Evolutionary conservation across 371 early-diverging fungal species (phyloP).

Genomic region (Apophysomyces sp.): DNA sequence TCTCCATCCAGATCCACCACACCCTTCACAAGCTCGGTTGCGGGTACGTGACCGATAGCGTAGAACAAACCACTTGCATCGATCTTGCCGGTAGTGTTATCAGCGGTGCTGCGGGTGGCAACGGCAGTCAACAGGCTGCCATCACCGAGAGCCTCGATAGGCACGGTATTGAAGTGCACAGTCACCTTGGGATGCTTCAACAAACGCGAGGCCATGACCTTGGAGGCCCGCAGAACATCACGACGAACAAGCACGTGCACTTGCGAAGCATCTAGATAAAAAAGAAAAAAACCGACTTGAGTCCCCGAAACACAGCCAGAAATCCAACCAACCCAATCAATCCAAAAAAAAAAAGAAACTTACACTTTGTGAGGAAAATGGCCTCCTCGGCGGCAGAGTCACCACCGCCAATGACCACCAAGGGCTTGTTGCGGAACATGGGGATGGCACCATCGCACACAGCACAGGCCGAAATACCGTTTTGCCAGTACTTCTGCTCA

Average conservation of each 20-base stretch:
- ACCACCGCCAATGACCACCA: constrained; percentile 98
- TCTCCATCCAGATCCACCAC: constrained; percentile 79
- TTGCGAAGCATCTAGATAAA: constrained; percentile 69
- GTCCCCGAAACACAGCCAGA: neutral
- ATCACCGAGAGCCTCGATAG: constrained; percentile 86
- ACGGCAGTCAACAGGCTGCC: constrained; percentile 72
- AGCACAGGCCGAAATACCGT: constrained; percentile 99
- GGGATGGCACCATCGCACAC: constrained; percentile 99
- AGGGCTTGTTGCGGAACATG: constrained; percentile 92
- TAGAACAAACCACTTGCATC: constrained; percentile 95
- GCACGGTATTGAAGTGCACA: constrained; percentile 88
- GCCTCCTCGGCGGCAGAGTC: constrained; percentile 99
- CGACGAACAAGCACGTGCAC: constrained; percentile 96
- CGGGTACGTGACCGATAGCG: constrained; percentile 98
- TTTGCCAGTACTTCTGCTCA: constrained; percentile 52
- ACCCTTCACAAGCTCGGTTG: constrained; percentile 77
- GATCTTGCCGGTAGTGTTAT: constrained; percentile 64
- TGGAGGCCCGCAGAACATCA: constrained; percentile 94
- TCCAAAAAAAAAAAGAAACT: constrained; percentile 11
- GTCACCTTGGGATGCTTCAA: constrained; percentile 87
- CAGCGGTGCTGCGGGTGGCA: constrained; percentile 70
- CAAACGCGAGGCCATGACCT: constrained; percentile 93
- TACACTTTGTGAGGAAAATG: constrained; percentile 88
- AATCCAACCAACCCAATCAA: neutral
- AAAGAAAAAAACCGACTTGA: neutral